Conservation (phyloP, 108 stramenopile genomes). For the Chaetoceros muelleri region DNA sequence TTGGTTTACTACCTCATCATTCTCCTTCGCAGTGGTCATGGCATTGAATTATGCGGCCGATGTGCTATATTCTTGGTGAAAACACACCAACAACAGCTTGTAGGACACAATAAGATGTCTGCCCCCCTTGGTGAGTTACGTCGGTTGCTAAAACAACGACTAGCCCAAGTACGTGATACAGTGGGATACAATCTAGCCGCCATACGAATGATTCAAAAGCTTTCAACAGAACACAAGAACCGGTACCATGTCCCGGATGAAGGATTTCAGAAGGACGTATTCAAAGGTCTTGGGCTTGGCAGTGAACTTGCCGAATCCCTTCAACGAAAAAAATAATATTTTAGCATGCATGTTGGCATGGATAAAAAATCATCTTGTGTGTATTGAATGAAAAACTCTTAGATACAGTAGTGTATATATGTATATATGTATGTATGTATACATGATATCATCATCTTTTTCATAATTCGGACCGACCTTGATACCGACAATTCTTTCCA, state of each 20-base stretch:
- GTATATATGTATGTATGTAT: no score
- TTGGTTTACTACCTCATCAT: slow-evolving; percentile 64
- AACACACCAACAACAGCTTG: slow-evolving; percentile 67
- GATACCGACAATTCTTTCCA: not conserved
- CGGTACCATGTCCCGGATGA: slow-evolving; percentile 12
- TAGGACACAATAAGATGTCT: slow-evolving; percentile 17
- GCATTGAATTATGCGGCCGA: slow-evolving; percentile 71
- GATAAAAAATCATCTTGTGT: no score
- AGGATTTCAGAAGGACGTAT: slow-evolving; percentile 25
- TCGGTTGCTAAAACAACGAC: slow-evolving; percentile 33
- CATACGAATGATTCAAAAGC: slow-evolving; percentile 34
- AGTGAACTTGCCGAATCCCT: slow-evolving; percentile 33
- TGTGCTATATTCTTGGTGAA: slow-evolving; percentile 65
- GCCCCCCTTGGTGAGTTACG: slow-evolving; percentile 60
- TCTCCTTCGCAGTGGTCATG: slow-evolving; percentile 46
- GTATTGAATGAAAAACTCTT: no score
- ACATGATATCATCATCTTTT: no score
- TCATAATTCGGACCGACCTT: no score
- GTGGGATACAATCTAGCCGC: slow-evolving; percentile 79
- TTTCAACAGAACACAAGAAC: slow-evolving; percentile 31
- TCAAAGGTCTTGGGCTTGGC: slow-evolving; percentile 57
- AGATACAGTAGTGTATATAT: no score
- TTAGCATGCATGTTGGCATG: no score
- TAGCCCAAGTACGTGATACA: slow-evolving; percentile 54
- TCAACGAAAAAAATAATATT: slow-evolving; percentile 4